A percentile compares a stretch with the other conserved stretches of the same genome.
phyloP scores from a whole-genome alignment of 768 basidiomycete species.

The Macrolepiota dolichaula region DNA sequence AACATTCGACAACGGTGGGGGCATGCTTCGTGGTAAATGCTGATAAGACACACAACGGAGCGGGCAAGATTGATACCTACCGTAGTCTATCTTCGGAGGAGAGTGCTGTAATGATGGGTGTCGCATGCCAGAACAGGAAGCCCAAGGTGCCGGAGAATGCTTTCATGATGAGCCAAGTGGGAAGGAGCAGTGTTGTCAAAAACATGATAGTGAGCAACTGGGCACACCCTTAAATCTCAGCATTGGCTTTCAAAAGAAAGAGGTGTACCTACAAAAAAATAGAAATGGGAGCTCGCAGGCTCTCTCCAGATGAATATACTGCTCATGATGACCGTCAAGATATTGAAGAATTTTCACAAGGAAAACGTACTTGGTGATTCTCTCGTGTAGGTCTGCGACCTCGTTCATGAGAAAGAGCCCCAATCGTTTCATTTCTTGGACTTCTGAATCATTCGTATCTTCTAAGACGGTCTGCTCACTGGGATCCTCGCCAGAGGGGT shows the following conservation, averaged over 20 bases:
- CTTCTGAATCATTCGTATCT: conserved; percentile 27
- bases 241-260: background rate
- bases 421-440: conserved; percentile 40
- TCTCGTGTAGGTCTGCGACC: conserved; percentile 60
- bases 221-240: background rate
- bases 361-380: conserved; percentile 53
- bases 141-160: conserved; percentile 43
- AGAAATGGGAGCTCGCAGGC: conserved; percentile 45
- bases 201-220: conserved; percentile 39
- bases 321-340: background rate
- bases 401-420: conserved; percentile 39
- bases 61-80: conserved; percentile 24
- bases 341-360: conserved; percentile 2
- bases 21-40: conserved; percentile 31
- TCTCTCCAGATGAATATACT: conserved; percentile 72
- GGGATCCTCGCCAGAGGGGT: background rate
- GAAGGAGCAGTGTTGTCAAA: conserved; percentile 39
- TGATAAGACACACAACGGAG: background rate
- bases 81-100: conserved; percentile 42
- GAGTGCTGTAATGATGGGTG: conserved; percentile 52
- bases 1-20: conserved; percentile 44
- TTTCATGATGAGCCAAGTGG: conserved; percentile 49
- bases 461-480: conserved; percentile 20
- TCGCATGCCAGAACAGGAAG: conserved; percentile 59
- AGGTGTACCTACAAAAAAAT: conserved; percentile 38